These are phyloP conservation scores for Umbelopsis sp. DNA, from an alignment of 371 early-diverging fungal genomes.

Conservation along the genomic window DNA sequence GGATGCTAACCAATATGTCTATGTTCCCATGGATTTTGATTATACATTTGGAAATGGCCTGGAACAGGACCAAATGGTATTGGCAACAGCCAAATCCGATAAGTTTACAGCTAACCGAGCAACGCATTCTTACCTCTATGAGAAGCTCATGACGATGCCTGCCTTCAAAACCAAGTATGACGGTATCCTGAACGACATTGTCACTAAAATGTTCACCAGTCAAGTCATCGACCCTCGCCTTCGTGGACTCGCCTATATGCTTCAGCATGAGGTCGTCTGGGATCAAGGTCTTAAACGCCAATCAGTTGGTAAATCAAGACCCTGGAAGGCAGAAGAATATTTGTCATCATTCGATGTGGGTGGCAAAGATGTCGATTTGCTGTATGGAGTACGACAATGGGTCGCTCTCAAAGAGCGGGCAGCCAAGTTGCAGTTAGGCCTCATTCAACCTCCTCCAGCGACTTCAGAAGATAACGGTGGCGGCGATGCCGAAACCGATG, in stretches of 20 bases:
- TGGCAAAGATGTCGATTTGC: constrained; percentile 23
- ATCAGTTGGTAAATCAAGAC: constrained; percentile 21
- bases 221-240: constrained; percentile 25
- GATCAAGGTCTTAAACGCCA: constrained; percentile 26
- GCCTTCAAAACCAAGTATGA: constrained; percentile 25
- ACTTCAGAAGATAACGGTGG: not conserved
- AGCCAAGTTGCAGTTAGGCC: not conserved
- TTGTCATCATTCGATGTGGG: constrained; percentile 27
- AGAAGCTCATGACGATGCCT: constrained; percentile 26
- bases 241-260: constrained; percentile 30
- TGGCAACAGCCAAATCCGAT: constrained; percentile 28
- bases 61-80: constrained; percentile 28
- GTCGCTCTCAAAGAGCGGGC: constrained; percentile 24
- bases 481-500: not conserved
- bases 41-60: constrained; percentile 45
- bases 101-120: constrained; percentile 27
- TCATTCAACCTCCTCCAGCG: not conserved
- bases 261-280: constrained; percentile 32
- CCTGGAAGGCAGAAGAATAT: constrained; percentile 25
- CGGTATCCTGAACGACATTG: constrained; percentile 19
- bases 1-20: constrained; percentile 20
- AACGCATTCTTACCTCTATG: constrained; percentile 31
- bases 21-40: constrained; percentile 53
- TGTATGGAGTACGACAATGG: constrained; percentile 32
- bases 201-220: constrained; percentile 22